These are phyloP conservation scores for Paratrimastix pyriformis DNA, from an alignment of 78 protist genomes.

Conservation along the genomic window DNA sequence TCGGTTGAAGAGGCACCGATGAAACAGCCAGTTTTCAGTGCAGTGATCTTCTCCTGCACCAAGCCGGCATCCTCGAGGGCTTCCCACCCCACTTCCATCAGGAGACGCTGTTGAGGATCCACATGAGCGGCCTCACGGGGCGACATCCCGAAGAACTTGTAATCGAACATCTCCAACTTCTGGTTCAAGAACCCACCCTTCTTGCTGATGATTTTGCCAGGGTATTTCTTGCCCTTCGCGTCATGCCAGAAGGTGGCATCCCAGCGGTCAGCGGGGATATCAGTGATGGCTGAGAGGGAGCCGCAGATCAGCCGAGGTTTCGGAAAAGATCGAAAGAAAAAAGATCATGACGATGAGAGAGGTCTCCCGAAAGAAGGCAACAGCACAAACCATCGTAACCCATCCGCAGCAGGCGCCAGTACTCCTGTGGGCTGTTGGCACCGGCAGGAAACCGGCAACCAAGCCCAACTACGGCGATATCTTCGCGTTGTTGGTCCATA, in stretches of 20 bases:
- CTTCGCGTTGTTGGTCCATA: too few relatives aligned
- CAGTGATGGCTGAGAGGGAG: too few relatives aligned
- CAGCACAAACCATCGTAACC: conserved; percentile 19
- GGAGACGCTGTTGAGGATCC: conserved; percentile 7
- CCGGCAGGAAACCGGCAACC: conserved; percentile 7
- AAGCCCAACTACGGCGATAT: conserved; percentile 13
- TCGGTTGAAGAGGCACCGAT: neutral
- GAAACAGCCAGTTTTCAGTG: neutral
- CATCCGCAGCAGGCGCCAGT: neutral
- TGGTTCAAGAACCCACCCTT: conserved; percentile 1
- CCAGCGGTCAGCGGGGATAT: neutral
- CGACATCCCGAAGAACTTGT: neutral
- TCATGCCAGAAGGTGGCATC: neutral
- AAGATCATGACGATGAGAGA: too few relatives aligned
- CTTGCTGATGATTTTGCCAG: neutral
- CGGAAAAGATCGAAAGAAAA: too few relatives aligned
- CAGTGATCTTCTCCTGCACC: neutral
- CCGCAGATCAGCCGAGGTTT: too few relatives aligned
- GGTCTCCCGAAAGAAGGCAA: too few relatives aligned
- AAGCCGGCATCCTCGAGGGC: conserved; percentile 13
- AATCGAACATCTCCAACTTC: neutral
- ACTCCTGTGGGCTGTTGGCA: conserved; percentile 1
- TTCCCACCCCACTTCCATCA: conserved; percentile 10
- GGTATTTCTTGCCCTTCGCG: neutral
- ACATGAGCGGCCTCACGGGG: neutral